These are phyloP conservation scores for Reutealis trisperma DNA, from an alignment of 345 rosid species.

Conservation along the genomic window DNA sequence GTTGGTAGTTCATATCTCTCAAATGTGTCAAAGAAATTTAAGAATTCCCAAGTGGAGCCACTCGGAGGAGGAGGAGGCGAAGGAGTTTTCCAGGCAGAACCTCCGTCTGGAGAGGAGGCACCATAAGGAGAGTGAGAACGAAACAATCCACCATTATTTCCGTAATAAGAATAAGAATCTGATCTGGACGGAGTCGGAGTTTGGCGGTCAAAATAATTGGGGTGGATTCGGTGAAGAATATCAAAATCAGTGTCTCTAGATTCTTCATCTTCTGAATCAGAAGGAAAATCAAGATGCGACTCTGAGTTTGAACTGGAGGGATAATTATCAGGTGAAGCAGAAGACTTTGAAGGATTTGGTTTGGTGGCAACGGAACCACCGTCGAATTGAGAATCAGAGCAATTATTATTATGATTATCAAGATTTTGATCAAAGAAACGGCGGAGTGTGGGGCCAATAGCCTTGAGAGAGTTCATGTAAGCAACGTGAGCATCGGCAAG, in stretches of 20 bases:
- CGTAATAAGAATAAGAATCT: background rate
- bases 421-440: slow-evolving; percentile 33
- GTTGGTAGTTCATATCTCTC: slow-evolving; percentile 39
- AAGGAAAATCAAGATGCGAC: slow-evolving; percentile 51
- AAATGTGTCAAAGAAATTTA: slow-evolving; percentile 58
- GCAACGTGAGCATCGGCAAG: slow-evolving; percentile 57
- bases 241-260: slow-evolving; percentile 17
- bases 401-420: background rate
- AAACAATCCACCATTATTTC: slow-evolving; percentile 6
- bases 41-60: slow-evolving; percentile 60
- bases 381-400: background rate
- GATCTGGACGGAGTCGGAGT: slow-evolving; percentile 11
- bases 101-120: background rate
- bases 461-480: slow-evolving; percentile 47
- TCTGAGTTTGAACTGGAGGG: slow-evolving; percentile 41
- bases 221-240: slow-evolving; percentile 4
- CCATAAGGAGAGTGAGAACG: background rate
- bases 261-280: slow-evolving; percentile 54
- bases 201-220: slow-evolving; percentile 26
- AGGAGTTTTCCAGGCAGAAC: slow-evolving; percentile 34
- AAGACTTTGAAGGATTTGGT: slow-evolving; percentile 6
- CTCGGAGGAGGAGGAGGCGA: slow-evolving; percentile 52
- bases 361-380: background rate
- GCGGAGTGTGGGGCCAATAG: slow-evolving; percentile 47
- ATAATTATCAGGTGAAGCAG: slow-evolving; percentile 33